Percentiles rank a stretch among this genome's conserved stretches.
Conservation (phyloP, 345 rosid species). For the Turnera subulata region DNA sequence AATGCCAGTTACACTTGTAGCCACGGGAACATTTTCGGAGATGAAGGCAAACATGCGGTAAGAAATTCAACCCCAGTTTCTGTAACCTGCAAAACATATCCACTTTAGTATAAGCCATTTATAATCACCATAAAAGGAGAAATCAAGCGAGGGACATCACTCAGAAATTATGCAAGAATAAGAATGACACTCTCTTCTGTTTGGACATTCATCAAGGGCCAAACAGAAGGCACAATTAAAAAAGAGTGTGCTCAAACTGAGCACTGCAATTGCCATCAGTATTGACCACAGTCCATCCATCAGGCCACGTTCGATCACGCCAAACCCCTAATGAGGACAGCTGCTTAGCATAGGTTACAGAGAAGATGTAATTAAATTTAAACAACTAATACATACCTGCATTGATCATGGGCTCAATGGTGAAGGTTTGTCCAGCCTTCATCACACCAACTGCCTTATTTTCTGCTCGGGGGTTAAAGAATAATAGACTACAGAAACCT, state of each 20-base stretch:
- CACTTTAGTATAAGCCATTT: not conserved
- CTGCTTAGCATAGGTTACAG: not conserved
- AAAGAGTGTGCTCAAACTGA: conserved; percentile 95
- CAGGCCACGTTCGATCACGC: conserved; percentile 96
- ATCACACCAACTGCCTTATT: conserved; percentile 96
- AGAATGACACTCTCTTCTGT: too few relatives aligned
- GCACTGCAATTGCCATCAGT: conserved; percentile 96
- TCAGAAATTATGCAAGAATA: too few relatives aligned
- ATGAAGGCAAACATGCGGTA: conserved; percentile 76
- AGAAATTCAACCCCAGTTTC: conserved; percentile 92
- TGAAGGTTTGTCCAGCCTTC: conserved; percentile 95
- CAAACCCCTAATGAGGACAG: conserved; percentile 49
- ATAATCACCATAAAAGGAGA: too few relatives aligned
- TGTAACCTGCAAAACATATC: conserved; percentile 52
- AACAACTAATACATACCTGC: conserved; percentile 43
- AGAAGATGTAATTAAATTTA: not conserved
- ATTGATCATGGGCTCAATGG: conserved; percentile 98
- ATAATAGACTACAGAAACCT: not conserved
- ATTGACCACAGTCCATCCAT: conserved; percentile 96
- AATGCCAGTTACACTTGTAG: conserved; percentile 27
- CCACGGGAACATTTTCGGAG: conserved; percentile 79
- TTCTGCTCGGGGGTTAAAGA: conserved; percentile 57
- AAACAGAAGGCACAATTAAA: conserved; percentile 33
- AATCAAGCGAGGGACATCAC: too few relatives aligned
- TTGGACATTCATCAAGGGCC: too few relatives aligned